Conservation (phyloP, 305 asterid genomes). For the Plantago coronopus region DNA sequence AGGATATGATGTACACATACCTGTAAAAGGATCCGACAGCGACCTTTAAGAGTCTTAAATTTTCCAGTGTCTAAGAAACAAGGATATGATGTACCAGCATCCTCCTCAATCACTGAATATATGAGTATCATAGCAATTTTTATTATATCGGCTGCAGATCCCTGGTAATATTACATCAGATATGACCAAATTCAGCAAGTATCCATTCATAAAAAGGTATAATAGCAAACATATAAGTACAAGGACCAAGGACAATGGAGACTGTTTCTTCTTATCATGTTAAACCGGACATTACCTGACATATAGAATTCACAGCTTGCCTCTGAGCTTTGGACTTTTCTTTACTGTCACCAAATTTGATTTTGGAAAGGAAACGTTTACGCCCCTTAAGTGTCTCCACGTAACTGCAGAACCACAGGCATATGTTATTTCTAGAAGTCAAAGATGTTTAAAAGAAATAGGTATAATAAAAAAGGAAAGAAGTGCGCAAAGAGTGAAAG, state of each 20-base stretch:
- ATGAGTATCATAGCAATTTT: slow-evolving; percentile 85
- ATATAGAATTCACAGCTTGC: slow-evolving; percentile 97
- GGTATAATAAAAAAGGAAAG: not conserved
- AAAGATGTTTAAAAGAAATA: slow-evolving; percentile 1
- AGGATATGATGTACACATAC: slow-evolving; percentile 32
- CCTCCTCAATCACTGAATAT: slow-evolving; percentile 57
- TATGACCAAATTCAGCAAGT: slow-evolving; percentile 10
- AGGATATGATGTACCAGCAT: slow-evolving; percentile 44
- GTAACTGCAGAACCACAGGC: slow-evolving; percentile 46
- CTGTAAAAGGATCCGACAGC: slow-evolving; percentile 88
- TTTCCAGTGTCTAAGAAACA: slow-evolving; percentile 43
- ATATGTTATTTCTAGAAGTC: slow-evolving; percentile 2
- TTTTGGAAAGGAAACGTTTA: slow-evolving; percentile 87
- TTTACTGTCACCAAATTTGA: slow-evolving; percentile 71
- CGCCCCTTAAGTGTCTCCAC: slow-evolving; percentile 84
- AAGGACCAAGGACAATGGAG: not conserved
- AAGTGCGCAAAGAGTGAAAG: slow-evolving; percentile 7
- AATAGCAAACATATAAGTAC: not conserved
- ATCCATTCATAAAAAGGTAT: not conserved
- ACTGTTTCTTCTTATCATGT: slow-evolving; percentile 7
- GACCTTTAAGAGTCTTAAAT: slow-evolving; percentile 72
- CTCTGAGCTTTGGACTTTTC: slow-evolving; percentile 96
- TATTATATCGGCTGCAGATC: slow-evolving; percentile 96
- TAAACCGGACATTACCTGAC: slow-evolving; percentile 59
- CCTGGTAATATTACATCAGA: slow-evolving; percentile 44